phyloP scores from a whole-genome alignment of 495 filamentous ascomycete genomes.

The Hypoxylon fuscum region DNA sequence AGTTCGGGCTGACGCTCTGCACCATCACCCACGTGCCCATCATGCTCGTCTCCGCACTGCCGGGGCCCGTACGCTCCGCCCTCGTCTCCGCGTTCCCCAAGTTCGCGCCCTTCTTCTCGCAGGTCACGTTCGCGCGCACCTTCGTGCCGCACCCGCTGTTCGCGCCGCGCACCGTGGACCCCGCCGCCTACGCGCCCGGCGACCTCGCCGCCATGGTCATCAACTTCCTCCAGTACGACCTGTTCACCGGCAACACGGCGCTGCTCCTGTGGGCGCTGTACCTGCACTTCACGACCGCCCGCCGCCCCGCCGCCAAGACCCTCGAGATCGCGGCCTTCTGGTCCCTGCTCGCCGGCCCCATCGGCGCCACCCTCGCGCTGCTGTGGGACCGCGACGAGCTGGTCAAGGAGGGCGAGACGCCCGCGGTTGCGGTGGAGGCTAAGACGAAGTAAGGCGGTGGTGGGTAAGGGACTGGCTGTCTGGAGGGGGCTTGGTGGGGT shows the following conservation, averaged over 20 bases:
- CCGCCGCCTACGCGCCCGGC: conserved; percentile 45
- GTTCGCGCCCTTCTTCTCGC: conserved; percentile 49
- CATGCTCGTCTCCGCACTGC: conserved; percentile 55
- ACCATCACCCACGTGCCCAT: conserved; percentile 54
- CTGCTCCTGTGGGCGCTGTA: conserved; percentile 65
- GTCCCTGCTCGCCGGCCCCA: conserved; percentile 58
- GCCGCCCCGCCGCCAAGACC: conserved; percentile 46
- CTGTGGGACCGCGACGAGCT: conserved; percentile 35
- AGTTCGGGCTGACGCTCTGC: conserved; percentile 60
- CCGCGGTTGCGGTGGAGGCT: conserved; percentile 3
- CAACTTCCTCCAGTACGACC: conserved; percentile 67
- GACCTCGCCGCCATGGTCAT: conserved; percentile 60
- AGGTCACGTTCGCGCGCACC: conserved; percentile 50
- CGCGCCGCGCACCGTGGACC: conserved; percentile 33
- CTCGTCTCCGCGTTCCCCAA: conserved; percentile 55
- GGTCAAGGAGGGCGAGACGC: conserved; percentile 23
- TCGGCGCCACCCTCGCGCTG: conserved; percentile 59
- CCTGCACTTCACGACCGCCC: conserved; percentile 51
- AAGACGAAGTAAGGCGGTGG: conserved; percentile 23
- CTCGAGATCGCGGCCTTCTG: conserved; percentile 52
- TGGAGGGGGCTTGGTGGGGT: no score
- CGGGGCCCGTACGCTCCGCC: conserved; percentile 38
- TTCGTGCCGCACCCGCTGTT: conserved; percentile 41
- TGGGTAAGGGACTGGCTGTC: no score
- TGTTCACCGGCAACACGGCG: conserved; percentile 60